phyloP scores from a whole-genome alignment of 768 basidiomycete genomes.

The Mycena amicta region DNA sequence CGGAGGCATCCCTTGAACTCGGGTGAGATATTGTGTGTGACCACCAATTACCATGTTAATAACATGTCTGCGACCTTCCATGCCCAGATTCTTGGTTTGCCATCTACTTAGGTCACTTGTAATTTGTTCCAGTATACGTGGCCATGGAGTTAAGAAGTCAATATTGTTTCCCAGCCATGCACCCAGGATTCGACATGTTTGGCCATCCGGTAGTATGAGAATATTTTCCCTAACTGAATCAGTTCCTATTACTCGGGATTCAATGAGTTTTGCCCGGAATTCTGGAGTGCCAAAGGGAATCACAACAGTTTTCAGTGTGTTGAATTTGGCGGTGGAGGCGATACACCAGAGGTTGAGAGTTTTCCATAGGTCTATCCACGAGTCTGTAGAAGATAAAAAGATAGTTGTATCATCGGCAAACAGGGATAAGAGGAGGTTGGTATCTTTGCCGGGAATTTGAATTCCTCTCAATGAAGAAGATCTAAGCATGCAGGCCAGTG shows the following conservation, averaged over 20 bases:
- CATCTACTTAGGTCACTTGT: neutral
- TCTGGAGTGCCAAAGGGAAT: conserved; percentile 6
- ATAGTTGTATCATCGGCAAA: conserved; percentile 33
- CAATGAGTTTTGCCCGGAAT: neutral
- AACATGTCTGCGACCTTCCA: conserved; percentile 22
- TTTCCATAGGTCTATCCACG: neutral
- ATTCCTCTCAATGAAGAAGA: conserved; percentile 23
- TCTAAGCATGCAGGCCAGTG: conserved; percentile 28
- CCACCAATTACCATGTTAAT: conserved; percentile 25
- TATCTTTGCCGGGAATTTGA: conserved; percentile 9
- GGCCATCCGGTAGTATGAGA: neutral
- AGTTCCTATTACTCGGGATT: neutral
- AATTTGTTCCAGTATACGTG: neutral
- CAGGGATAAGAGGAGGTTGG: conserved; percentile 18
- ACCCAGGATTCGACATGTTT: neutral
- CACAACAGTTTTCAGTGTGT: conserved; percentile 25
- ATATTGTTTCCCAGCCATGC: conserved; percentile 1
- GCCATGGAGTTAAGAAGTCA: neutral
- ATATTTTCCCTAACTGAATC: neutral
- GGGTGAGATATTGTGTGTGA: conserved; percentile 28
- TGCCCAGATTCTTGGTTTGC: conserved; percentile 9
- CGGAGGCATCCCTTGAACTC: conserved; percentile 31
- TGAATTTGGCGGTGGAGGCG: conserved; percentile 22
- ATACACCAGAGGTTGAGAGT: conserved; percentile 19
- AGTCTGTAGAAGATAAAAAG: conserved; percentile 17